Conservation (phyloP, 768 basidiomycete genomes). For the Lactifluus piperatus region DNA sequence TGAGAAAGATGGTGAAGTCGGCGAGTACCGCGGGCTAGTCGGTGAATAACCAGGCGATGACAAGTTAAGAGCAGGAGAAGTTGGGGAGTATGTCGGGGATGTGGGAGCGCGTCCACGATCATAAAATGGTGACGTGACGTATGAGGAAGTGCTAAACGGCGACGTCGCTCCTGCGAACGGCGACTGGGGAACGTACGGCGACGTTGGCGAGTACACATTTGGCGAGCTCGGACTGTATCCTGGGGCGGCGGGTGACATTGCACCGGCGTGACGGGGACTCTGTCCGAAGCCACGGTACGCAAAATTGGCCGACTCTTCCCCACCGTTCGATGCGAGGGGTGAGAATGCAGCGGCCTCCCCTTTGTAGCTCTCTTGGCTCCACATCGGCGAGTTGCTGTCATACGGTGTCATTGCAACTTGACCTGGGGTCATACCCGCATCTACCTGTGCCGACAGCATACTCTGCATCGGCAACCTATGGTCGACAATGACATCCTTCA, state of each 20-base stretch:
- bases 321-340: constrained; percentile 77
- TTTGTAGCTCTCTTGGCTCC: constrained; percentile 65
- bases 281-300: constrained; percentile 71
- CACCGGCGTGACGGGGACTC: constrained; percentile 75
- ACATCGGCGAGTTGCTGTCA: constrained; percentile 82
- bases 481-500: constrained; percentile 97
- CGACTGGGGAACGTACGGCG: constrained; percentile 81
- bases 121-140: constrained; percentile 80
- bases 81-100: constrained; percentile 83
- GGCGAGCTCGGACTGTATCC: constrained; percentile 91
- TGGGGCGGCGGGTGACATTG: constrained; percentile 82
- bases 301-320: constrained; percentile 76
- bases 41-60: constrained; percentile 67
- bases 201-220: constrained; percentile 81
- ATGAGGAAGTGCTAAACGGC: constrained; percentile 73
- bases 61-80: constrained; percentile 72
- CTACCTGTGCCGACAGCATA: constrained; percentile 67
- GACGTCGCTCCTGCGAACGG: constrained; percentile 79
- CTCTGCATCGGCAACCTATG: constrained; percentile 83
- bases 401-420: constrained; percentile 96
- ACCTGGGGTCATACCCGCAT: constrained; percentile 86
- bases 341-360: constrained; percentile 90
- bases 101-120: constrained; percentile 54
- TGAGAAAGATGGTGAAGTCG: constrained; percentile 78
- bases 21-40: constrained; percentile 78